Conservation (phyloP, 2,329 filamentous ascomycete genomes). For the Curvularia sp. region DNA sequence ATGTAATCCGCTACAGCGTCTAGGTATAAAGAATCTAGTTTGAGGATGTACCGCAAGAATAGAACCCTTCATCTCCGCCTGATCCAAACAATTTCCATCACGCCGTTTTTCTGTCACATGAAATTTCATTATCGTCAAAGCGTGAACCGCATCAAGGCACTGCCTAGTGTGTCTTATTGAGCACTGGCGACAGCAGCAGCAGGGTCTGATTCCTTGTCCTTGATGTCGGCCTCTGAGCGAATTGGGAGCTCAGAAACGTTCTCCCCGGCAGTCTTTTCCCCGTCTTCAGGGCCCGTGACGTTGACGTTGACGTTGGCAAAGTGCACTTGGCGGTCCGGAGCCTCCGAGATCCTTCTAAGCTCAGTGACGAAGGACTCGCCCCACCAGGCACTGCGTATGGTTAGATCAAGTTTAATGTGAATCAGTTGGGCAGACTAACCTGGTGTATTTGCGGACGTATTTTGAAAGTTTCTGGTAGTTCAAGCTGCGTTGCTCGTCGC, state of each 20-base stretch:
- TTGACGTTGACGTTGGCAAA: conserved; percentile 25
- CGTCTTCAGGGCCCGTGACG: conserved; percentile 16
- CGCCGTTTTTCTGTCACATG: conserved; percentile 27
- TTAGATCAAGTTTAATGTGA: conserved; percentile 25
- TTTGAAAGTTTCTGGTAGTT: conserved; percentile 93
- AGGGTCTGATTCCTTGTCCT: conserved; percentile 28
- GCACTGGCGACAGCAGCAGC: conserved; percentile 18
- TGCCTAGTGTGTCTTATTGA: conserved; percentile 5
- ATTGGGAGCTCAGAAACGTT: conserved; percentile 8
- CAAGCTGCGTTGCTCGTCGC: conserved; percentile 80
- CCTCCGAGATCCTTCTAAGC: conserved; percentile 67
- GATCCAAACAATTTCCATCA: conserved; percentile 21
- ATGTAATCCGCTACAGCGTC: conserved; percentile 12
- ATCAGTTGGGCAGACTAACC: conserved; percentile 49
- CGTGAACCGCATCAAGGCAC: conserved; percentile 7
- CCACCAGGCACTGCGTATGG: conserved; percentile 80
- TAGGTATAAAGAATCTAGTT: conserved; percentile 17
- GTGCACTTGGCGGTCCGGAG: conserved; percentile 58
- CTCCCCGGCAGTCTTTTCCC: conserved; percentile 4
- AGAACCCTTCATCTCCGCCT: conserved; percentile 6
- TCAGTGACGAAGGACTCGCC: conserved; percentile 90
- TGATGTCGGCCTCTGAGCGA: conserved; percentile 9
- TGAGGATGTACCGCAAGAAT: conserved; percentile 9
- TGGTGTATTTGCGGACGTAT: conserved; percentile 98
- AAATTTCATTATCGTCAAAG: conserved; percentile 14